Base-by-base conservation (phyloP, 495 filamentous ascomycete genomes). In the Xylaria scruposa region DNA sequence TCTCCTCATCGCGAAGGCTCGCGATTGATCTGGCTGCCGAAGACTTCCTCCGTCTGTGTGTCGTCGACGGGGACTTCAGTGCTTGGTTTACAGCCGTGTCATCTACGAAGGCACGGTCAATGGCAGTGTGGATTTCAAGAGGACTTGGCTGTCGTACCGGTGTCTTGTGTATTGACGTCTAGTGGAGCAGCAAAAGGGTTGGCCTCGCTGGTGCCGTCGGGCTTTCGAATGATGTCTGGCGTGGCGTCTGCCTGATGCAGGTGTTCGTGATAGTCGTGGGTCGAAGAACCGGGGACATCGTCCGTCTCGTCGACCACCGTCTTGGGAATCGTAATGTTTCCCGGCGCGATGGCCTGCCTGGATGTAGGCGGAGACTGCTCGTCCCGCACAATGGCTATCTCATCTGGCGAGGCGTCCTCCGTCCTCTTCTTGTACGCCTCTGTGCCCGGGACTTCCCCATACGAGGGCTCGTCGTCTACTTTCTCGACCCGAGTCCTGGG, bases 381-480 rank as follows among this genome's bases (percentile, higher is more conserved):
- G 44, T 87, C 87, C n/a, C 82, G 81, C 31, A 89, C 76, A 71
- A 86, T 80, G 70, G 85, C 85, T 72, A 87, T 85, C 74, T 87
- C 85, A 78, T 98, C 96, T 15, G 96, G 96, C 49, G 90, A 87
- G 33, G 95, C 95, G 84, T 98, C 95, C 24, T 88, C 90, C 74
- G 90, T 90, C 67, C 93, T 89, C 79, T 90, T 83, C 64, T 90
- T 84, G 78, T 93, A 92, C 59, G 93, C 94, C 60, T 86, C 81
- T 3, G 95, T 97, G 19, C 95, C 94, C 26, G 94, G 94, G 26
- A 97, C 87, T 74, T 97, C 95, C 24, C 95, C 95, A 81, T 97
- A 87, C 73, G 92, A 92, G 19, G 87, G 87, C 72, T 85, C 84
- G 72, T 85, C 82, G 70, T 85, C 81, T 59, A 97, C 87, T 82